Evolutionary conservation across 108 stramenopile genomes (phyloP).

Genomic region (Poteriospumella lacustris): DNA sequence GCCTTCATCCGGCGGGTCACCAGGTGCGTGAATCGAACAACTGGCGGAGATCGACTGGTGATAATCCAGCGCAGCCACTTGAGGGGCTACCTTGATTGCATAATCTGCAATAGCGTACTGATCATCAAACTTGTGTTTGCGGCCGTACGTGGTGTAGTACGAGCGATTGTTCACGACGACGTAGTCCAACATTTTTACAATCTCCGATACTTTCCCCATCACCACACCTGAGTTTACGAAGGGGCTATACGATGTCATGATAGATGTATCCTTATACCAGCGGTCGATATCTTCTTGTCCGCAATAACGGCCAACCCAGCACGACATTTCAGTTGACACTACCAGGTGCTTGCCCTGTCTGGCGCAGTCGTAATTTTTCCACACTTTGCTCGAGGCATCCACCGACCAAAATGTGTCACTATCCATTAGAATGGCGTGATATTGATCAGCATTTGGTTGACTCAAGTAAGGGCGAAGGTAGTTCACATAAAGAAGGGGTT

Average conservation of each 20-base stretch:
- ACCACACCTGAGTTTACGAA: constrained; percentile 26
- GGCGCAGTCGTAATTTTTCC: constrained; percentile 21
- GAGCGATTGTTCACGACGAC: background rate
- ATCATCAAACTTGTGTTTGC: constrained; percentile 29
- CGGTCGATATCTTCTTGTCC: background rate
- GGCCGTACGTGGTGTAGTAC: constrained; percentile 13
- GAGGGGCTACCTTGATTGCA: background rate
- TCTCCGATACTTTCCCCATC: background rate
- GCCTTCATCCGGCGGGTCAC: background rate
- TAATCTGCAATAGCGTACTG: constrained; percentile 28
- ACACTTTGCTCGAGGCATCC: background rate
- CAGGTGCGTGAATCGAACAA: constrained; percentile 19
- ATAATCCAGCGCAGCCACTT: constrained; percentile 12
- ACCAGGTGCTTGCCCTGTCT: constrained; percentile 2
- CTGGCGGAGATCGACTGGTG: constrained; percentile 2
- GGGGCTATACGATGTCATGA: constrained; percentile 3
- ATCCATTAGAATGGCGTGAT: constrained; percentile 20
- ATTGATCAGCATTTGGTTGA: background rate
- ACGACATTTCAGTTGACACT: constrained; percentile 14
- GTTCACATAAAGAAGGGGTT: constrained; percentile 2
- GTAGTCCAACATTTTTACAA: constrained; percentile 18
- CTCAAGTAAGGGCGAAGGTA: background rate
- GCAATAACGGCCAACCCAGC: constrained; percentile 31
- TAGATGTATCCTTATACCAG: background rate
- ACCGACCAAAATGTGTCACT: constrained; percentile 28